These are phyloP conservation scores for Hemerocallis citrina DNA, from an alignment of 106 monocot genomes.

Conservation along the genomic window DNA sequence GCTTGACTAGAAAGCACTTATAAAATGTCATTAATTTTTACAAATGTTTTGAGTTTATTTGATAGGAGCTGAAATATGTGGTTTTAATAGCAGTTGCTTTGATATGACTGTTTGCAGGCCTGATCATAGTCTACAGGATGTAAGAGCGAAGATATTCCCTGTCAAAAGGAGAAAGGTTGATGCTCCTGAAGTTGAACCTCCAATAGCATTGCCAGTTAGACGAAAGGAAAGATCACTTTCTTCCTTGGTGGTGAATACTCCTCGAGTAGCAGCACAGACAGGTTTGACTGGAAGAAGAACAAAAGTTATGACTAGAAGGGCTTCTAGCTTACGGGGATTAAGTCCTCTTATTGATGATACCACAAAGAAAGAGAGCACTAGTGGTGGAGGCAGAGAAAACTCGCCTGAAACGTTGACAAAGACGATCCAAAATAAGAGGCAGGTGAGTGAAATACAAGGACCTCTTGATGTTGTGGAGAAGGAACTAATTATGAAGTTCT, in stretches of 20 bases:
- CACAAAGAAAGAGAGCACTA: constrained; percentile 37
- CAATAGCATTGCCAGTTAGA: constrained; percentile 51
- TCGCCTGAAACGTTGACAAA: constrained; percentile 32
- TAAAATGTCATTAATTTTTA: too few species aligned
- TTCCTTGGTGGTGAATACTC: constrained; percentile 66
- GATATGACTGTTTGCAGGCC: constrained; percentile 27
- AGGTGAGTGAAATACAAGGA: constrained; percentile 25
- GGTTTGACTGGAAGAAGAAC: constrained; percentile 75
- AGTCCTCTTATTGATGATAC: constrained; percentile 32
- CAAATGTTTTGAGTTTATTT: too few species aligned
- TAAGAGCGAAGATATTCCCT: constrained; percentile 79
- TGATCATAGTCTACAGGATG: constrained; percentile 78
- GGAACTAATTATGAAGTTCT: too few species aligned
- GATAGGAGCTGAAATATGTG: too few species aligned
- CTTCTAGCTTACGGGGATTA: constrained; percentile 28
- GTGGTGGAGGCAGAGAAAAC: constrained; percentile 21
- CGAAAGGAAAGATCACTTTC: constrained; percentile 90
- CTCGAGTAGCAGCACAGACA: constrained; percentile 39
- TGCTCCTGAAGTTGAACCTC: constrained; percentile 33
- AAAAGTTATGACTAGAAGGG: constrained; percentile 44
- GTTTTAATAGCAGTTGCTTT: too few species aligned
- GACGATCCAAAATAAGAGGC: constrained; percentile 37
- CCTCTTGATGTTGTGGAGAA: not conserved
- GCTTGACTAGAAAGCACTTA: too few species aligned
- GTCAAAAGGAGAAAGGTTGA: constrained; percentile 42